Conservation (phyloP, 345 rosid species). For the Erysimum cheiranthoides region DNA sequence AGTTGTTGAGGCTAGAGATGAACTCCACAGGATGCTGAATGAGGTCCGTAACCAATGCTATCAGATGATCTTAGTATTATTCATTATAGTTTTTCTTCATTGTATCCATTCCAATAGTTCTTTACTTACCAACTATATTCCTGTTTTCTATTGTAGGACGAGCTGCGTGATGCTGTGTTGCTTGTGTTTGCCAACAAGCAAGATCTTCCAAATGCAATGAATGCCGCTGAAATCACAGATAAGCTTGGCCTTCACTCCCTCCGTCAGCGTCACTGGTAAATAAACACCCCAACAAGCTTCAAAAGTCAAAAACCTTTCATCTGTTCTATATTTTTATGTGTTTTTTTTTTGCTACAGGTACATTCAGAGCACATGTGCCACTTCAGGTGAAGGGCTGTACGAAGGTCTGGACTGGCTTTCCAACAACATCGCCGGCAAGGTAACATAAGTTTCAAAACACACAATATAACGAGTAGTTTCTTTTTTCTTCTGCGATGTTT, state of each 20-base stretch:
- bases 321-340: background rate
- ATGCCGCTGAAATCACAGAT: conserved; percentile 85
- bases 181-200: conserved; percentile 90
- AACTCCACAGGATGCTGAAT: conserved; percentile 81
- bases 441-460: conserved; percentile 28
- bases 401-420: conserved; percentile 89
- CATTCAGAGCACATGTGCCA: conserved; percentile 85
- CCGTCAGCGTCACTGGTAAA: conserved; percentile 83
- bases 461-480: background rate
- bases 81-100: too few relatives aligned
- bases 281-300: background rate
- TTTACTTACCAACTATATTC: background rate
- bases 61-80: too few relatives aligned
- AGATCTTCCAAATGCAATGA: conserved; percentile 91
- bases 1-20: conserved; percentile 64
- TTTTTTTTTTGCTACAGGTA: conserved; percentile 55
- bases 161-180: conserved; percentile 91
- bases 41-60: conserved; percentile 49
- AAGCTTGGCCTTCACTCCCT: conserved; percentile 88
- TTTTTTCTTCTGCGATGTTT: background rate
- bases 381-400: conserved; percentile 80
- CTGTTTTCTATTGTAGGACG: conserved; percentile 54
- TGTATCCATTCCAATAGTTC: too few relatives aligned
- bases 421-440: conserved; percentile 79
- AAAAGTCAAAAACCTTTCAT: background rate